A percentile compares a stretch with the other conserved stretches of the same genome.
These are phyloP conservation scores for Dactylorhiza incarnata DNA, from an alignment of 106 monocot genomes.

Conservation along the genomic window DNA sequence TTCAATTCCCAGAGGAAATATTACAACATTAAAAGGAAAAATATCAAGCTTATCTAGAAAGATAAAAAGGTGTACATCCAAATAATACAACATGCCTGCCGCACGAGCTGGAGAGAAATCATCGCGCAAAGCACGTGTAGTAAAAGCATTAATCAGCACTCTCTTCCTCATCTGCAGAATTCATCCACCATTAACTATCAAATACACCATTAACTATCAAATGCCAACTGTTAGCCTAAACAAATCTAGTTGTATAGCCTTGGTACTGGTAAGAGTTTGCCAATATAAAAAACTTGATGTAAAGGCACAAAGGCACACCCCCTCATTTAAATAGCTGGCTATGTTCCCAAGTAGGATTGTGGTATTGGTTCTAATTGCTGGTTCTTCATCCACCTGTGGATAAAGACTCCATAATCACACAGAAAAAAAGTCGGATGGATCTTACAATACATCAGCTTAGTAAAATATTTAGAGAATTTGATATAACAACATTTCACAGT, in stretches of 20 bases:
- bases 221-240: not conserved
- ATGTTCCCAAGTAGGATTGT: conserved; percentile 97
- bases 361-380: conserved; percentile 95
- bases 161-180: conserved; percentile 91
- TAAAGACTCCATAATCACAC: not conserved
- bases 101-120: conserved; percentile 93
- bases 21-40: not conserved
- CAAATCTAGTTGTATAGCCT: not conserved
- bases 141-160: conserved; percentile 97
- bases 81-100: conserved; percentile 53
- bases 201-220: not conserved
- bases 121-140: conserved; percentile 88
- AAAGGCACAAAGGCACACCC: conserved; percentile 52
- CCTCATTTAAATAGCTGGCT: conserved; percentile 89
- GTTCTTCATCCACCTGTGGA: conserved; percentile 92
- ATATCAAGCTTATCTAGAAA: not conserved
- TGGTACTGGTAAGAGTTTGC: not conserved
- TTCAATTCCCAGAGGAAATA: not conserved
- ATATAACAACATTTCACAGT: not conserved
- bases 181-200: conserved; percentile 1
- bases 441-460: not conserved
- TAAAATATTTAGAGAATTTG: not conserved
- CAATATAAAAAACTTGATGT: conserved; percentile 8
- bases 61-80: not conserved
- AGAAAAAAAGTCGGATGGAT: not conserved